Evolutionary conservation across 78 protist species (phyloP).

Genomic region (Speleostelium caveatum): DNA sequence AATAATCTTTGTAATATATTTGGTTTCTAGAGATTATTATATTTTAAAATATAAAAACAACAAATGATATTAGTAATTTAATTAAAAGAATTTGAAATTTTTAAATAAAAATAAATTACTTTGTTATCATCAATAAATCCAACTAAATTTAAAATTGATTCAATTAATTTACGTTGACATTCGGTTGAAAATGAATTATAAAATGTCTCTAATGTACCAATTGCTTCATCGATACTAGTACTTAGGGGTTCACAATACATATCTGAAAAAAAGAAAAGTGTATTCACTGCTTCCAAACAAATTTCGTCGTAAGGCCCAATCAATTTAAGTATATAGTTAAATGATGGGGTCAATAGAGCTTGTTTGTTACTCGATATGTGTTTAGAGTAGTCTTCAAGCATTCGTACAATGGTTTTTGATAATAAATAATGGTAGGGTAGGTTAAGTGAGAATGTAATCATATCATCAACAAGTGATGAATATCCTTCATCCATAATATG

Average conservation of each 20-base stretch:
- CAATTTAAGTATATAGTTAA: no score
- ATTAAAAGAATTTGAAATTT: neutral
- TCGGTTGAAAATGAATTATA: neutral
- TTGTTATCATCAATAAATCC: neutral
- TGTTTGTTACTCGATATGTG: no score
- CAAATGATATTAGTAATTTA: neutral
- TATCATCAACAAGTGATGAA: neutral
- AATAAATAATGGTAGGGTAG: constrained; percentile 26
- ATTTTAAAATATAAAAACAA: neutral
- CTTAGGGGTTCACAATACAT: constrained; percentile 52
- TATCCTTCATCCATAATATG: constrained; percentile 16
- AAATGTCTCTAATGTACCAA: neutral
- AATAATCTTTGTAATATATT: constrained; percentile 16
- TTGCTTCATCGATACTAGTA: constrained; percentile 1
- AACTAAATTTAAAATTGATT: constrained; percentile 17
- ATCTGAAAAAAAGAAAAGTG: no score
- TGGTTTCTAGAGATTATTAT: constrained; percentile 6
- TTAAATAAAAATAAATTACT: neutral
- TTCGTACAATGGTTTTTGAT: no score
- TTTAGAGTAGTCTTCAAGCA: no score
- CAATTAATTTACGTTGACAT: constrained; percentile 31
- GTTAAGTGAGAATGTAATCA: neutral
- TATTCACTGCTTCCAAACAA: no score
- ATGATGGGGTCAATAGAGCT: no score
- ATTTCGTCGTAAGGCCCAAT: no score